Percentiles rank a stretch among this genome's conserved stretches.
These are phyloP conservation scores for Pestalotiopsis sp. DNA, from an alignment of 2,329 filamentous ascomycete genomes.

Conservation along the genomic window DNA sequence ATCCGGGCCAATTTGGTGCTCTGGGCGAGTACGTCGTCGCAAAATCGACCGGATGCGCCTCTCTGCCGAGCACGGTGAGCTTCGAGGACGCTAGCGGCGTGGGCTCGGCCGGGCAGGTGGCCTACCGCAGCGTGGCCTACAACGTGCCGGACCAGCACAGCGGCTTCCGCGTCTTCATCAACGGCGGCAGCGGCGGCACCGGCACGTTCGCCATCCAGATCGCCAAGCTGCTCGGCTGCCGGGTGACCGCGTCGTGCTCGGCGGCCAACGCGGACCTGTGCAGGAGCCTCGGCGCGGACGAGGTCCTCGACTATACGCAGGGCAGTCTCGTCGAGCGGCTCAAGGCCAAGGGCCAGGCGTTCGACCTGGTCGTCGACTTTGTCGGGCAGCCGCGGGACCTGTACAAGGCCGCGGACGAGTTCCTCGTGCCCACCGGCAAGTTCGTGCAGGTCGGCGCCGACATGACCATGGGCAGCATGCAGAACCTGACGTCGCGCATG, in stretches of 20 bases:
- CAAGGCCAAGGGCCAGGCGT: constrained; percentile 47
- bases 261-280: constrained; percentile 57
- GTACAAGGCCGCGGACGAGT: constrained; percentile 55
- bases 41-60: constrained; percentile 30
- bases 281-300: constrained; percentile 60
- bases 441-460: constrained; percentile 55
- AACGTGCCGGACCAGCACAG: constrained; percentile 31
- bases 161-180: constrained; percentile 60
- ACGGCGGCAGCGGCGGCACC: constrained; percentile 62
- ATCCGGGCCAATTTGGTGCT: constrained; percentile 31
- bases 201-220: constrained; percentile 63
- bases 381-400: constrained; percentile 51
- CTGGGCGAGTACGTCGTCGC: constrained; percentile 44
- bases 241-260: constrained; percentile 61
- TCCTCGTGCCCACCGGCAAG: constrained; percentile 47
- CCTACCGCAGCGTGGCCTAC: constrained; percentile 48
- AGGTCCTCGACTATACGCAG: constrained; percentile 60
- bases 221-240: constrained; percentile 59
- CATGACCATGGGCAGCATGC: constrained; percentile 21
- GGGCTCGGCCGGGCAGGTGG: constrained; percentile 48
- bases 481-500: constrained; percentile 22
- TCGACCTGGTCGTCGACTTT: constrained; percentile 57
- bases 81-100: constrained; percentile 42
- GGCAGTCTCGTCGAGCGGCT: constrained; percentile 47
- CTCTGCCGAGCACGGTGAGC: constrained; percentile 44